Evolutionary conservation across 2,329 filamentous ascomycete genomes (phyloP).

Genomic region (Fusarium sp.): DNA sequence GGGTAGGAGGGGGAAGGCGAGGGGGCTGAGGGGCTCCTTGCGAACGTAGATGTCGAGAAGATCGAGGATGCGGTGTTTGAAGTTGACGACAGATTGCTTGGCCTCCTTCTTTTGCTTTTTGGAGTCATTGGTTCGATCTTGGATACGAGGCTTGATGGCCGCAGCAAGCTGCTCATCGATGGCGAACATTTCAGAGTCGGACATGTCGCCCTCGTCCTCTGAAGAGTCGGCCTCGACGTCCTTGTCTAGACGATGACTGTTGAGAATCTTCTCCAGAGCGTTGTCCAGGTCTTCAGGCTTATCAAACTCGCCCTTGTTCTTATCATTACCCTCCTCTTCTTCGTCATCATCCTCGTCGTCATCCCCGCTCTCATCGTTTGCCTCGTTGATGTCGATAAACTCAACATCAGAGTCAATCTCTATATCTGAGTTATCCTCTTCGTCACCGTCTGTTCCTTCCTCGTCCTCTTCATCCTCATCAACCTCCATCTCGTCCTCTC

Average conservation of each 20-base stretch:
- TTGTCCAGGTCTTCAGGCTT: conserved; percentile 70
- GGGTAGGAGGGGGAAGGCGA: conserved; percentile 76
- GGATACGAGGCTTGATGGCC: conserved; percentile 83
- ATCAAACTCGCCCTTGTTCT: conserved; percentile 56
- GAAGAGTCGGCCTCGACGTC: conserved; percentile 66
- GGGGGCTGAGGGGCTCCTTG: conserved; percentile 75
- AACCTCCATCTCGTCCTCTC: conserved; percentile 68
- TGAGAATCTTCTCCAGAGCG: conserved; percentile 81
- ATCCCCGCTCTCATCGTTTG: conserved; percentile 55
- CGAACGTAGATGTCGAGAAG: conserved; percentile 87
- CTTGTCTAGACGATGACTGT: conserved; percentile 74
- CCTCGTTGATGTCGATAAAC: conserved; percentile 59
- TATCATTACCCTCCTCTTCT: conserved; percentile 55
- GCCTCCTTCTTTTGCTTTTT: conserved; percentile 90
- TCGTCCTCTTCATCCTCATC: conserved; percentile 58
- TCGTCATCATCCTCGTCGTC: conserved; percentile 60
- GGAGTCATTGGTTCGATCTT: conserved; percentile 67
- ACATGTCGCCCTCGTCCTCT: conserved; percentile 83
- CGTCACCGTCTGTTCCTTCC: conserved; percentile 57
- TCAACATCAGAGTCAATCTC: conserved; percentile 65
- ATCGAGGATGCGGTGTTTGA: conserved; percentile 94
- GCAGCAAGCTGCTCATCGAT: conserved; percentile 85
- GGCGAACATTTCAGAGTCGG: conserved; percentile 94
- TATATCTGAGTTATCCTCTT: conserved; percentile 58
- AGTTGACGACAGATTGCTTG: conserved; percentile 88